These are phyloP conservation scores for Deinandra increscens DNA, from an alignment of 129 eudicot genomes.

Conservation along the genomic window DNA sequence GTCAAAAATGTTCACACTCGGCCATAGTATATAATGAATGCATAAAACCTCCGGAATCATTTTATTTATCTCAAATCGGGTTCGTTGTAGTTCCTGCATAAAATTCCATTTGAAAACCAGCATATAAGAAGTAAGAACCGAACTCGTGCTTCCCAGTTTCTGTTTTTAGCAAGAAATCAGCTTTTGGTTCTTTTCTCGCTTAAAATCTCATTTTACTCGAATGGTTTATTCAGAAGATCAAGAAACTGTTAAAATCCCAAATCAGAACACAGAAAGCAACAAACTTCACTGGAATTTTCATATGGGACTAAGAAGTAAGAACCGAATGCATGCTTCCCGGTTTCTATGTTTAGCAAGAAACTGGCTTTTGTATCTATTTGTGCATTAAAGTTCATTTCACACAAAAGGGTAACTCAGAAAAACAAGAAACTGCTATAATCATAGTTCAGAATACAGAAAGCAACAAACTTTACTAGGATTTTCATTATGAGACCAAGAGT, in stretches of 20 bases:
- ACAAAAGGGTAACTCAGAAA: neutral
- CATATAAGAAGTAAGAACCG: constrained; percentile 12
- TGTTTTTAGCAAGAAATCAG: neutral
- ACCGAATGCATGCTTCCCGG: neutral
- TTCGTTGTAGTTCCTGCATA: constrained; percentile 9
- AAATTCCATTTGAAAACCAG: neutral
- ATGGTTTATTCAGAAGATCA: neutral
- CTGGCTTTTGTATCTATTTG: neutral
- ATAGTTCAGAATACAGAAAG: constrained; percentile 8
- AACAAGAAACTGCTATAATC: neutral
- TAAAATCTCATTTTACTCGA: neutral
- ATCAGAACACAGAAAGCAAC: constrained; percentile 14
- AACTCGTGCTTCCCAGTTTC: constrained; percentile 1
- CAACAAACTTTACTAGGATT: constrained; percentile 30
- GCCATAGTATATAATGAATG: too few species aligned
- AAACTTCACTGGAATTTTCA: constrained; percentile 29
- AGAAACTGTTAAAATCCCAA: neutral
- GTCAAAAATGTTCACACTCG: too few species aligned
- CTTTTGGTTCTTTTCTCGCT: neutral
- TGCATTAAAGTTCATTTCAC: neutral
- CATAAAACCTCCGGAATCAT: too few species aligned
- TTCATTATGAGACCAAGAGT: constrained; percentile 28
- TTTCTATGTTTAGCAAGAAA: neutral
- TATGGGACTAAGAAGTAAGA: constrained; percentile 25
- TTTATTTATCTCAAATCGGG: too few species aligned